Evolutionary conservation across 441 rosid species (phyloP).

Genomic region (Gossypium trilobum): DNA sequence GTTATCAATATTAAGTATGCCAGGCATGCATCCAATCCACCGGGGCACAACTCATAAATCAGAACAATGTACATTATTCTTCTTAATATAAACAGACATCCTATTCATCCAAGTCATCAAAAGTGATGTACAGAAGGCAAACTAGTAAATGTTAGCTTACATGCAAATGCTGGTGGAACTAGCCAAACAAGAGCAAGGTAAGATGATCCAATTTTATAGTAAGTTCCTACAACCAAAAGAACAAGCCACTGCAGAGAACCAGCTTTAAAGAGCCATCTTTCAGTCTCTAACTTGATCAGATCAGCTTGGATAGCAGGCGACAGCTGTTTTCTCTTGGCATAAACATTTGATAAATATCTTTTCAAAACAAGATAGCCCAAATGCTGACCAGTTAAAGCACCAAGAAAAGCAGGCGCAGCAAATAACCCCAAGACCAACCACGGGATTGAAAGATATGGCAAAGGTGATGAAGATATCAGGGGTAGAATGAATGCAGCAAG

Average conservation of each 20-base stretch:
- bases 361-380: slow-evolving; percentile 52
- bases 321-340: slow-evolving; percentile 41
- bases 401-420: slow-evolving; percentile 78
- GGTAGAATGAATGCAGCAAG: slow-evolving; percentile 63
- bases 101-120: slow-evolving; percentile 10
- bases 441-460: slow-evolving; percentile 73
- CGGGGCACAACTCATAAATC: slow-evolving; percentile 8
- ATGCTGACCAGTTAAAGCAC: slow-evolving; percentile 90
- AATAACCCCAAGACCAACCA: slow-evolving; percentile 75
- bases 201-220: slow-evolving; percentile 68
- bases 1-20: slow-evolving; percentile 6
- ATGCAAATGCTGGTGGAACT: slow-evolving; percentile 84
- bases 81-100: slow-evolving; percentile 5
- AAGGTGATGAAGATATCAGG: slow-evolving; percentile 56
- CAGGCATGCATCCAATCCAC: not conserved
- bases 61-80: not conserved
- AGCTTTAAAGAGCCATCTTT: slow-evolving; percentile 85
- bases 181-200: slow-evolving; percentile 84
- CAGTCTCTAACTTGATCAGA: slow-evolving; percentile 71
- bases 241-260: slow-evolving; percentile 84
- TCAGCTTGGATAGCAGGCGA: slow-evolving; percentile 40
- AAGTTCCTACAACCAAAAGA: slow-evolving; percentile 61
- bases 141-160: slow-evolving; percentile 42
- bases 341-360: slow-evolving; percentile 37
- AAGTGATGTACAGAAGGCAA: slow-evolving; percentile 5